Evolutionary conservation across 164 flowering plant genomes (phyloP).

Genomic region (Vitis labrusca): DNA sequence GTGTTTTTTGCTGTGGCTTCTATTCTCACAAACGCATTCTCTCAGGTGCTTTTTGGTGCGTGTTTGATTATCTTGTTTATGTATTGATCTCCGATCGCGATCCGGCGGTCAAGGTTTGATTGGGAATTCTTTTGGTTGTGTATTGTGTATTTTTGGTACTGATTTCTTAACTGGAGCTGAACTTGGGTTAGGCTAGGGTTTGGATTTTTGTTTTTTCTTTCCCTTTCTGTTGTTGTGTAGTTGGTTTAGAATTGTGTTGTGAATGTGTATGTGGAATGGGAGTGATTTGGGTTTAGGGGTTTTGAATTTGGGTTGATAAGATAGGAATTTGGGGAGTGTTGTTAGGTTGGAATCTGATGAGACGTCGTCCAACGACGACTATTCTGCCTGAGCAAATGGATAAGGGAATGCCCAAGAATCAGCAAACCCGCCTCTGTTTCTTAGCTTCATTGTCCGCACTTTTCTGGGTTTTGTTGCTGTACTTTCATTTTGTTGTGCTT

Average conservation of each 20-base stretch:
- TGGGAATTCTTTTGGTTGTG: too few species aligned
- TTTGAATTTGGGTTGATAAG: conserved; percentile 8
- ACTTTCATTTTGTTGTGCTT: conserved; percentile 69
- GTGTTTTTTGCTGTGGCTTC: too few species aligned
- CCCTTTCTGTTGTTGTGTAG: neutral
- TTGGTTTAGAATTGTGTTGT: neutral
- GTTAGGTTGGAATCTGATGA: conserved; percentile 43
- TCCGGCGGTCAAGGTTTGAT: too few species aligned
- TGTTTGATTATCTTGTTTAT: too few species aligned
- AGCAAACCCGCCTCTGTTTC: conserved; percentile 52
- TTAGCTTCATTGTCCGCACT: conserved; percentile 51
- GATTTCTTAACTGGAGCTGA: too few species aligned
- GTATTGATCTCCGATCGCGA: too few species aligned
- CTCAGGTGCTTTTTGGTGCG: too few species aligned
- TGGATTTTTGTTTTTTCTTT: too few species aligned
- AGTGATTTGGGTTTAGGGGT: neutral
- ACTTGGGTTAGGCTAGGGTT: too few species aligned
- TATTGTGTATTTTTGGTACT: too few species aligned
- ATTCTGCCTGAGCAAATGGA: conserved; percentile 54
- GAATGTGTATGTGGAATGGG: too few species aligned
- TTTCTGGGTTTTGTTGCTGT: conserved; percentile 75
- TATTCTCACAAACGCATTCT: too few species aligned
- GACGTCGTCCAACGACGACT: conserved; percentile 51
- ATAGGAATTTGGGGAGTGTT: neutral
- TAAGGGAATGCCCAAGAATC: conserved; percentile 59